Base-by-base conservation (phyloP, 129 eudicot species). In the Flaveria linearis region DNA sequence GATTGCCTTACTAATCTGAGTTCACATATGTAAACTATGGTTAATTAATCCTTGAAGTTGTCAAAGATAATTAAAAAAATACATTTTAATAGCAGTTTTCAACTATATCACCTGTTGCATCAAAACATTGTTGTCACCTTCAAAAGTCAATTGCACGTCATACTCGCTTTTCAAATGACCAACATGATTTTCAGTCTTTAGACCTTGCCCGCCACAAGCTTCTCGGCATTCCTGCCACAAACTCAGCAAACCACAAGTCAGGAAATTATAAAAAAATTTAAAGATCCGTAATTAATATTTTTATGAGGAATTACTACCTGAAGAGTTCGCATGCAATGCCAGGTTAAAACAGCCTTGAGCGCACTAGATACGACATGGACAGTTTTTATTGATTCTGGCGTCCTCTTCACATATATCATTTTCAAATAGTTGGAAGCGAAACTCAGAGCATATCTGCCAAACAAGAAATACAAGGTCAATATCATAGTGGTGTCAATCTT, bases 271-370 rank as follows among this genome's bases (percentile, higher is more conserved):
- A 52, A 52, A 52, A 2, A 18, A 12, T 9, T 74, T 13, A 5
- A n/a, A 17, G 1, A 49, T 3, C 9, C 6, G 22, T 50, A 23
- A 47, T 1, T 12, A 30, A 33, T 0, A 18, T 0, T 20, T 2
- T 56, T 16, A 11, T 58, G 25, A 43, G 49, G 57, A 68, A 36
- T 7, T 55, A 52, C 33, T 9, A 78, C 98, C 98, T 90, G 98
- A 80, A 93, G 98, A 62, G 98, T 93, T 61, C 91, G 81, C 92
- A 93, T 86, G 86, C 87, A 86, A 74, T 93, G 98, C 98, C 98
- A 93, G 55, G 95, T 85, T 46, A 84, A 58, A 46, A 85, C 75
- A 71, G 98, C 97, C 82, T 93, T 93, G 78, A 93, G 82, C 23
- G 88, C 98, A 83, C 98, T 93, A 5, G 98, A 93, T 71, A 93